Evolutionary conservation across 805 yeast species (phyloP), one percentile per base, ranked within the genome.

Genomic region (Clavispora vitiphila): DNA sequence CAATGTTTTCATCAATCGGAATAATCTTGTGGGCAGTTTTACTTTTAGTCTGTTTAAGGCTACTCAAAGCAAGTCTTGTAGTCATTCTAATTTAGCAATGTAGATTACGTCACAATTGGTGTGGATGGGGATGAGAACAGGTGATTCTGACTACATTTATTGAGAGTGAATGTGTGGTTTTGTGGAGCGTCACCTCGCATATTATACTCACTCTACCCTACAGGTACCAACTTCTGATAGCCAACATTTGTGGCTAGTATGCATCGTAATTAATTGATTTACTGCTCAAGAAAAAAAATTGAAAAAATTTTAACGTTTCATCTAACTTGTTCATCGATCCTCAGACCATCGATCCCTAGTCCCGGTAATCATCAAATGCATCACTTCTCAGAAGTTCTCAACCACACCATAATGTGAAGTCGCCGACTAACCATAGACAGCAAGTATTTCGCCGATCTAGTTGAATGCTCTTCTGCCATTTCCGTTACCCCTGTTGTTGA

Each of bases 401-500:
- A 19, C 32, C 15, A 16, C 15, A 14, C 12, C 20, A 8, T 8
- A n/a, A 20, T 15, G 20, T 15, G 11, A 29, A 15, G 32, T 29
- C 20, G 8, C 20, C 32, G 16, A 29, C 32, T 15, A 6, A 15
- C 20, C 9, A 6, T 6, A 29, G 3, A 19, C 9, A 29, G 20
- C 4, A 15, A 16, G 8, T 6, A 15, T 16, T n/a, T 15, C 19
- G 5, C n/a, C 8, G 8, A 16, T 29, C 20, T 29, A 29, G 18
- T 34, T 34, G 14, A 21, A 34, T n/a, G 25, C 32, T 15, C 35
- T 41, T 23, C 44, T 44, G 24, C 46, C 47, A 19, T 38, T 39
- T 16, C 49, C 46, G 18, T 38, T 39, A 12, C 49, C 46, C 21
- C 42, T 38, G 38, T 30, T 34, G 38, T 35, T 48, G 22, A 41